Conservation (phyloP, 805 yeast genomes). For the Yamadazyma tumulicola region DNA sequence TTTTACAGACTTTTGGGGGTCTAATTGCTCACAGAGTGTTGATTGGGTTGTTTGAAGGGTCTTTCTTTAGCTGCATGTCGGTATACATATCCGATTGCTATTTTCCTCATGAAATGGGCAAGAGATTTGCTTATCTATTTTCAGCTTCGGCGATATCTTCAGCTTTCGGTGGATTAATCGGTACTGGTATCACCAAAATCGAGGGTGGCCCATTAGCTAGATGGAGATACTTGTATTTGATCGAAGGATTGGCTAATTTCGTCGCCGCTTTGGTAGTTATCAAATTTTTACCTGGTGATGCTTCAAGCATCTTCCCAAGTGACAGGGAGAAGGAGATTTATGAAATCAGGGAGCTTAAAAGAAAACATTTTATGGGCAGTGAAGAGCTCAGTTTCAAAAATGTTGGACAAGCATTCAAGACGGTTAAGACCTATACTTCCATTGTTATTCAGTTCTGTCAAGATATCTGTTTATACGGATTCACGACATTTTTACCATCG, state of each 20-base stretch:
- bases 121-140: constrained; percentile 34
- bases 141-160: constrained; percentile 54
- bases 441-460: constrained; percentile 43
- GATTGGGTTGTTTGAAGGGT: constrained; percentile 51
- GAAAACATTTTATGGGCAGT: constrained; percentile 31
- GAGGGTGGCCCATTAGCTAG: constrained; percentile 37
- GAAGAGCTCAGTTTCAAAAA: constrained; percentile 20
- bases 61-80: constrained; percentile 48
- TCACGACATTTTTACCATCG: constrained; percentile 38
- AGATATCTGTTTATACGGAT: constrained; percentile 41
- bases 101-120: constrained; percentile 15
- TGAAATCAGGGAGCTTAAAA: constrained; percentile 27
- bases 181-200: constrained; percentile 56
- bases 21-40: constrained; percentile 46
- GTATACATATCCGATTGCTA: constrained; percentile 24
- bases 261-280: constrained; percentile 44
- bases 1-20: constrained; percentile 39
- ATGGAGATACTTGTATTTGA: constrained; percentile 51
- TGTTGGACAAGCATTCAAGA: neutral
- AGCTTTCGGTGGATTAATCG: constrained; percentile 72
- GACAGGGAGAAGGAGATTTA: constrained; percentile 37
- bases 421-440: constrained; percentile 27
- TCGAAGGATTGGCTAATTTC: constrained; percentile 41
- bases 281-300: constrained; percentile 28
- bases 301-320: constrained; percentile 18